Base-by-base conservation (phyloP, 441 rosid species). In the Eutrema salsugineum region DNA sequence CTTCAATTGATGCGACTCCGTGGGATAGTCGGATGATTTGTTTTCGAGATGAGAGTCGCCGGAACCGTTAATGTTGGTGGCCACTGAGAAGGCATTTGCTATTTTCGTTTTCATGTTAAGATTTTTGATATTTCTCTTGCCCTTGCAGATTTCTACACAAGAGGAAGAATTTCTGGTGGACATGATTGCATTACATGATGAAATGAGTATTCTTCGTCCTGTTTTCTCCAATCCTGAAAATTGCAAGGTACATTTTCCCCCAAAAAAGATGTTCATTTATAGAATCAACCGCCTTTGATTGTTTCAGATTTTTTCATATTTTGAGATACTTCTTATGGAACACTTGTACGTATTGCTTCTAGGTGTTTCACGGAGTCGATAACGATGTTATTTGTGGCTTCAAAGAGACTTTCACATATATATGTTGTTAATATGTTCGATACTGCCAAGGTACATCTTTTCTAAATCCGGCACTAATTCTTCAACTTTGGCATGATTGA, bases 331-430 rank as follows among this genome's bases (percentile, higher is more conserved):
- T 11, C 20, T 33, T 69, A 8, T 11, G 20, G 36, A 9, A 19
- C 28, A 28, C 2, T 36, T 70, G 4, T 39, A 48, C 47, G 72
- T 28, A 58, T 46, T 66, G 40, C 32, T 27, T 72, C 11, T 73
- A 92, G 99, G 99, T 94, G 70, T 94, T 94, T 78, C 99, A 94
- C 53, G 98, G 99, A 58, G 97, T 97, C 51, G 99, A 94, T 80
- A 93, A 91, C 71, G 99, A 94, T 72, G 81, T 94, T n/a, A n/a
- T 68, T 77, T 92, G 22, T 94, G 99, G 99, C 86, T 94, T 39
- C 99, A 94, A 81, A 85, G 99, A 73, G 99, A 92, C 80, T 94
- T 94, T 77, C 98, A n/a, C n/a, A 89, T 76, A 84, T 92, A 51
- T 94, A 92, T 65, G 91, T 94, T 68, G 96, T 94, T 68, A 94